Percentiles rank a stretch among this genome's conserved stretches.
Evolutionary conservation across 768 basidiomycete species (phyloP).

Genomic region (Leucocoprinus sp.): DNA sequence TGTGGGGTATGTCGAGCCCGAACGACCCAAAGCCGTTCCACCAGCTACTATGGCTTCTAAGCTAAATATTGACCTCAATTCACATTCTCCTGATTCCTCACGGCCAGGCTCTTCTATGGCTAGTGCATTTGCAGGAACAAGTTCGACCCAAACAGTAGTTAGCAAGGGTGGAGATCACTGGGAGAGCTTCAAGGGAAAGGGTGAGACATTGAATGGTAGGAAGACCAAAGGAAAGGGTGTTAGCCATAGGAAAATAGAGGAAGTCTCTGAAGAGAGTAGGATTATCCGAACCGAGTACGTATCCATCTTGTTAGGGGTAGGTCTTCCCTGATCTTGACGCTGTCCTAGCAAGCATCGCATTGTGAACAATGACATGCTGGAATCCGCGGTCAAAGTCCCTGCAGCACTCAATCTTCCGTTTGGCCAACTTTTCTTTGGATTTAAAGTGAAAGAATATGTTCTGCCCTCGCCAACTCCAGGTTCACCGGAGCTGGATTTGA

Average conservation of each 20-base stretch:
- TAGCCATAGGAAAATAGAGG: slow-evolving; percentile 73
- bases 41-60: slow-evolving; percentile 93
- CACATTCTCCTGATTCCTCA: slow-evolving; percentile 79
- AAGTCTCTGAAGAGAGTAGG: slow-evolving; percentile 73
- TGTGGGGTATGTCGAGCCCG: slow-evolving; percentile 90
- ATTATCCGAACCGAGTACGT: slow-evolving; percentile 88
- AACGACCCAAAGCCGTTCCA: slow-evolving; percentile 72
- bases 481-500: slow-evolving; percentile 23
- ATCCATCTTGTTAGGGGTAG: background rate
- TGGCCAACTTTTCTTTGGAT: slow-evolving; percentile 97
- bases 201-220: slow-evolving; percentile 83
- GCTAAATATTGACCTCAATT: slow-evolving; percentile 87
- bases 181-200: slow-evolving; percentile 96
- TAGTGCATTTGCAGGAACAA: slow-evolving; percentile 54
- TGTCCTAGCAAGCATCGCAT: slow-evolving; percentile 68
- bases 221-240: slow-evolving; percentile 95
- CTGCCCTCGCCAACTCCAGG: slow-evolving; percentile 34
- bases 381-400: slow-evolving; percentile 71
- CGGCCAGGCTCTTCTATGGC: slow-evolving; percentile 69
- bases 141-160: slow-evolving; percentile 38
- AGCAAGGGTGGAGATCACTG: slow-evolving; percentile 77
- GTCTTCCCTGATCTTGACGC: slow-evolving; percentile 10
- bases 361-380: slow-evolving; percentile 73
- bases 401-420: slow-evolving; percentile 86
- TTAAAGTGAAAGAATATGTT: slow-evolving; percentile 64